Base-by-base conservation (phyloP, 352 stramenopile genomes). In the Peronospora destructor region DNA sequence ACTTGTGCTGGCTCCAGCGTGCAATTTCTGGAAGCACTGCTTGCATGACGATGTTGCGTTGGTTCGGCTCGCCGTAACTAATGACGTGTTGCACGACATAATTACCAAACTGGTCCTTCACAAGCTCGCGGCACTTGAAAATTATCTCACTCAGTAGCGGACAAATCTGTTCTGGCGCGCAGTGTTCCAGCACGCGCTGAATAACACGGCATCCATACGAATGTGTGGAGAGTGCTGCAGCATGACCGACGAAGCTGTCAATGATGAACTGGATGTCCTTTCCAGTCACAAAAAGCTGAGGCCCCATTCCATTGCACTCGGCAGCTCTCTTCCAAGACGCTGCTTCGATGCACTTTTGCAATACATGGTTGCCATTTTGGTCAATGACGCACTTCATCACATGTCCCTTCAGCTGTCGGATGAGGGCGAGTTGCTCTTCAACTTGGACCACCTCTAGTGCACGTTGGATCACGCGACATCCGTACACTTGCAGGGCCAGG, bases 61-160 rank as follows among this genome's bases (percentile, higher is more conserved):
- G 79, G n/a, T 87, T 63, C 3, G 60, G 61, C 32, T 94, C 80
- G 30, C 95, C 95, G 58, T 97, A 95, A 48, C 95, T 83, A 44
- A 99, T 87, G 12, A 99, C 91, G 56, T 99, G 95, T 64, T 99
- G 97, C 50, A 99, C 97, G 6, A 99, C 95, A 59, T 99, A 99
- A 71, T 99, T 99, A 8, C 96, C 96, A 67, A 98, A 99, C 62
- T 98, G 95, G 64, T 99, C 95, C 71, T 91, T 87, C 23, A 91
- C 79, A 30, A 94, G 64, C 14, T 87, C 80, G n/a, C 71, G 76
- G 52, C 83, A 96, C 46, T 87, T 85, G 54, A 75, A 75, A 14
- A 94, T 84, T 46, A 99, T 97, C 54, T 98, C 86, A 64, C 95
- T 85, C 29, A 99, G 61, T 21, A 98, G 87, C n/a, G 77, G 71